Conservation (phyloP, 208 protist genomes). For the Trypanosoma theileri region DNA sequence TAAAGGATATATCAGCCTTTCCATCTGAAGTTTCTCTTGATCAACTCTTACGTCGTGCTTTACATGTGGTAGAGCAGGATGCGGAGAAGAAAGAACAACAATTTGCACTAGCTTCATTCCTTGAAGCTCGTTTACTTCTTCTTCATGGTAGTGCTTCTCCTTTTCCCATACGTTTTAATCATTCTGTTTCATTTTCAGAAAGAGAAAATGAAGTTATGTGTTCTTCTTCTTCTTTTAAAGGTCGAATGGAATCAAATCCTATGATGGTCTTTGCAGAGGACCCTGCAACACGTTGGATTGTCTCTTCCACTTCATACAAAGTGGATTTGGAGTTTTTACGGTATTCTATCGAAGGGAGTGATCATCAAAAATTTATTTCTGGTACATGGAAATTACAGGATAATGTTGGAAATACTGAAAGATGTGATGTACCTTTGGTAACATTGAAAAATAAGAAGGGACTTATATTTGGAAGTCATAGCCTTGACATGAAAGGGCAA, state of each 20-base stretch:
- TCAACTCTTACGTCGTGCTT: constrained; percentile 17
- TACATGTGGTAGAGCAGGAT: constrained; percentile 12
- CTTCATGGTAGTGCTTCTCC: not conserved
- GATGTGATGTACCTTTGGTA: constrained; percentile 12
- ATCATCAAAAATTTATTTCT: not conserved
- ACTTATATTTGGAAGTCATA: constrained; percentile 4
- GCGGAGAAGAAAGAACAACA: constrained; percentile 11
- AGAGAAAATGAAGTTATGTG: not conserved
- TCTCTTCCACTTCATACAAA: constrained; percentile 3
- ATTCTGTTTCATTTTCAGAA: not conserved
- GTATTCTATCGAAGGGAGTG: not conserved
- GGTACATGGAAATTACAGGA: constrained; percentile 21
- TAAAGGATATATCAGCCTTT: constrained; percentile 7
- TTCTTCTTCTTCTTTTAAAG: not conserved
- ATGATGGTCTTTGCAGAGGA: not conserved
- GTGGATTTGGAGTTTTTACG: constrained; percentile 14
- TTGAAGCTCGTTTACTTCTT: constrained; percentile 14
- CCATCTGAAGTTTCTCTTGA: constrained; percentile 5
- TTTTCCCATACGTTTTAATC: not conserved
- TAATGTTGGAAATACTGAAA: constrained; percentile 20
- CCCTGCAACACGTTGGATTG: not conserved
- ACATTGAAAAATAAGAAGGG: constrained; percentile 14
- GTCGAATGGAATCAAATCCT: not conserved
- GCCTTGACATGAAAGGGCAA: not conserved
- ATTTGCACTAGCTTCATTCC: constrained; percentile 1